Conservation (phyloP, 2,329 filamentous ascomycete genomes). For the Ophiostoma australiae region DNA sequence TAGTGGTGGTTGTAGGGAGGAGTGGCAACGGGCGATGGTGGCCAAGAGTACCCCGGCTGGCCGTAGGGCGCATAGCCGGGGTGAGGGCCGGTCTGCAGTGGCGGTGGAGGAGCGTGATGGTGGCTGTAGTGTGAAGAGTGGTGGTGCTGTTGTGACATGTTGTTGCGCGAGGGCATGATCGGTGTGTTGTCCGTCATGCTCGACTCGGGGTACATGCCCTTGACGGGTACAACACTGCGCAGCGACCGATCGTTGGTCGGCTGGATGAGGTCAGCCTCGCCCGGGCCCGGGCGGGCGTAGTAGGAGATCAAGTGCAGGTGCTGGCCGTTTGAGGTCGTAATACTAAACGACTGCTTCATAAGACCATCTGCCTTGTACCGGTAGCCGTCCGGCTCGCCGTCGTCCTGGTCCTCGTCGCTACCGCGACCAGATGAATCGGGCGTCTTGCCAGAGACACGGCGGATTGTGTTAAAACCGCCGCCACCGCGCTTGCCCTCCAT, state of each 20-base stretch:
- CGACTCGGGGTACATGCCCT: conserved; percentile 96
- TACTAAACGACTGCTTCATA: conserved; percentile 99
- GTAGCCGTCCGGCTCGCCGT: conserved; percentile 83
- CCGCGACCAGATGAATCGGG: conserved; percentile 69
- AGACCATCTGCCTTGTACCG: conserved; percentile 93
- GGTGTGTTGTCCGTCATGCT: conserved; percentile 70
- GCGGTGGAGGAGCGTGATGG: conserved; percentile 24
- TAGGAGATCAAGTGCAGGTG: conserved; percentile 98
- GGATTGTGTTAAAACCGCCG: conserved; percentile 63
- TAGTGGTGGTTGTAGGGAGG: conserved; percentile 50
- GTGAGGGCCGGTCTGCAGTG: conserved; percentile 21
- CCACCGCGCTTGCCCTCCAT: conserved; percentile 98
- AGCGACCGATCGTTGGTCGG: conserved; percentile 76
- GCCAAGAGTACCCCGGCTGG: conserved; percentile 48
- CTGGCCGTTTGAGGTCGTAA: conserved; percentile 81
- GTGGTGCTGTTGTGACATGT: conserved; percentile 22
- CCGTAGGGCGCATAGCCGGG: conserved; percentile 36
- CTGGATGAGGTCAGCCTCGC: conserved; percentile 67
- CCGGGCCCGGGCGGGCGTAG: conserved; percentile 75
- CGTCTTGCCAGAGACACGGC: conserved; percentile 63
- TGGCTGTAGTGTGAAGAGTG: conserved; percentile 26
- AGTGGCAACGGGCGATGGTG: conserved; percentile 51
- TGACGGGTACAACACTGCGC: conserved; percentile 76
- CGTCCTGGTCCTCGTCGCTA: conserved; percentile 80
- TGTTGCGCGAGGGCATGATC: not conserved